A percentile compares a stretch with the other conserved stretches of the same genome.
Conservation (phyloP, 2,329 filamentous ascomycete genomes). For the Juglanconis juglandina region DNA sequence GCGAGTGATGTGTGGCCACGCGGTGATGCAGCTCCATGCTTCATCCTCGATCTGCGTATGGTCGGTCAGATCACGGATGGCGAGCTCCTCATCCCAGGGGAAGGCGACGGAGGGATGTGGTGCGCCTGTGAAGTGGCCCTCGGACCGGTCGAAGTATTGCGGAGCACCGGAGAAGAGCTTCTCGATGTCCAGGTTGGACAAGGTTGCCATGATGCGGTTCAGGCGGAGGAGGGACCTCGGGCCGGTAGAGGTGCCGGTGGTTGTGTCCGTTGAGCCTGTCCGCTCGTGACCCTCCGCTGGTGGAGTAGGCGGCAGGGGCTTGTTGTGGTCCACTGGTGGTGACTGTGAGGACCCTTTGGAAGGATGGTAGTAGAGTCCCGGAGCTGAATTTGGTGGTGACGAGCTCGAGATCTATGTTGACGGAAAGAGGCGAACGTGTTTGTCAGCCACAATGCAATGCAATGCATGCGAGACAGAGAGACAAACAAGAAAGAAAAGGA, state of each 20-base stretch:
- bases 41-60: constrained; percentile 60
- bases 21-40: constrained; percentile 61
- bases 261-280: constrained; percentile 25
- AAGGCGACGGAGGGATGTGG: constrained; percentile 63
- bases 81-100: constrained; percentile 62
- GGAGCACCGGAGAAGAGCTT: constrained; percentile 74
- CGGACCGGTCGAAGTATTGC: constrained; percentile 63
- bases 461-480: constrained; percentile 2
- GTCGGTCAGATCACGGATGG: constrained; percentile 62
- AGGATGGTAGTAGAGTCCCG: constrained; percentile 12
- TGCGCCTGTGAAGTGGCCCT: constrained; percentile 57
- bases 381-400: constrained; percentile 31
- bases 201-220: constrained; percentile 56
- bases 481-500: not conserved
- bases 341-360: constrained; percentile 30
- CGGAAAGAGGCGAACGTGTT: constrained; percentile 15
- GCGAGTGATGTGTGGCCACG: constrained; percentile 59
- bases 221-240: constrained; percentile 38
- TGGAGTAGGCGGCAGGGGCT: constrained; percentile 55
- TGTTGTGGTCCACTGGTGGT: constrained; percentile 45
- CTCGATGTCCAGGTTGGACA: constrained; percentile 59
- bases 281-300: constrained; percentile 37
- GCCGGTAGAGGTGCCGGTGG: not conserved
- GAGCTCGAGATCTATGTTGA: constrained; percentile 22
- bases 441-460: constrained; percentile 19